Conservation (phyloP, 768 basidiomycete genomes). For the Dentipellis sp. region DNA sequence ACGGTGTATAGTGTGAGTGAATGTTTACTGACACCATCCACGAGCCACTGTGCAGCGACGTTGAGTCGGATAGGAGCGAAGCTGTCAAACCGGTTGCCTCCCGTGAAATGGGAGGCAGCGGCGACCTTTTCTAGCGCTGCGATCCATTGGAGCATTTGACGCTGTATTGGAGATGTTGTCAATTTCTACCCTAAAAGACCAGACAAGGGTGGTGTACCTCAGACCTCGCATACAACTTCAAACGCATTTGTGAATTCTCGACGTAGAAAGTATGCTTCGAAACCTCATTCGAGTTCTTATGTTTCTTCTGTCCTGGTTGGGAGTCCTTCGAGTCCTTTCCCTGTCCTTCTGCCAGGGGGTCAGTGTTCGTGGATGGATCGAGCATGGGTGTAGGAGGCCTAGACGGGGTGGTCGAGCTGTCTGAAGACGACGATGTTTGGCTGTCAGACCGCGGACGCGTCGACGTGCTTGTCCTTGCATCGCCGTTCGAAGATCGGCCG, state of each 20-base stretch:
- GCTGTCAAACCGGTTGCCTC: conserved; percentile 82
- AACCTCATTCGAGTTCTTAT: conserved; percentile 48
- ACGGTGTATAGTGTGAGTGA: neutral
- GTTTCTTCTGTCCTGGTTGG: conserved; percentile 31
- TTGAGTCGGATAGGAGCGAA: conserved; percentile 91
- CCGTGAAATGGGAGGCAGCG: conserved; percentile 65
- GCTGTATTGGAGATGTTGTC: conserved; percentile 28
- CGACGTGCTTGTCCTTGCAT: conserved; percentile 1
- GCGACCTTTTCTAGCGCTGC: conserved; percentile 81
- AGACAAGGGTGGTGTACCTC: conserved; percentile 40
- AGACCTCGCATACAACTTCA: conserved; percentile 82
- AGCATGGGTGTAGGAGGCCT: conserved; percentile 48
- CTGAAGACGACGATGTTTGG: neutral
- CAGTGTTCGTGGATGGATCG: conserved; percentile 72
- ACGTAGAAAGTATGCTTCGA: conserved; percentile 95
- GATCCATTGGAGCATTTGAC: conserved; percentile 97
- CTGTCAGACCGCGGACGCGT: conserved; percentile 7
- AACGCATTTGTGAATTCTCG: conserved; percentile 78
- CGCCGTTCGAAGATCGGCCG: neutral
- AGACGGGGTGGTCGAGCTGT: conserved; percentile 15
- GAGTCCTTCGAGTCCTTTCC: conserved; percentile 19
- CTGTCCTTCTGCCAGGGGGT: conserved; percentile 34
- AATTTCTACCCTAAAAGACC: conserved; percentile 4
- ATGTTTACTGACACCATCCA: conserved; percentile 71
- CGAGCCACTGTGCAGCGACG: conserved; percentile 95